Percentiles rank a stretch among this genome's conserved stretches.
Evolutionary conservation across 129 eudicot species (phyloP).

Genomic region (Artemisia tridentata): DNA sequence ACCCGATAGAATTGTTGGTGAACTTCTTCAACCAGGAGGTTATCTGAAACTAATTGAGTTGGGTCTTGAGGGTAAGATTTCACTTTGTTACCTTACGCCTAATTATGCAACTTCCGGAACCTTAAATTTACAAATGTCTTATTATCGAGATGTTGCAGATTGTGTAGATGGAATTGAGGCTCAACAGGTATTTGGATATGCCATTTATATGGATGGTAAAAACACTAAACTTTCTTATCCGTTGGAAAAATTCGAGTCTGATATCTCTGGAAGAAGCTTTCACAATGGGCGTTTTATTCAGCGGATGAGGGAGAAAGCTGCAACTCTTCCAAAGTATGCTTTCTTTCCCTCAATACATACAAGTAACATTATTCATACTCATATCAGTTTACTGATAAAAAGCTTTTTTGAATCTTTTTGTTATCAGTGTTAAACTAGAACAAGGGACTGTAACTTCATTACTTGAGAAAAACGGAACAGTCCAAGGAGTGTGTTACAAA

Average conservation of each 20-base stretch:
- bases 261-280: conserved; percentile 61
- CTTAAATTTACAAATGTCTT: neutral
- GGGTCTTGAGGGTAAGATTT: conserved; percentile 65
- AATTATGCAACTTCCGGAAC: conserved; percentile 2
- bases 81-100: neutral
- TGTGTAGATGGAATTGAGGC: conserved; percentile 59
- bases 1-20: conserved; percentile 79
- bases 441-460: conserved; percentile 59
- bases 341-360: conserved; percentile 2
- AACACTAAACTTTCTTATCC: conserved; percentile 50
- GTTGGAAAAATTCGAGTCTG: conserved; percentile 41
- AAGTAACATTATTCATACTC: neutral
- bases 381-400: conserved; percentile 2
- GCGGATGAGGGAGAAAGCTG: conserved; percentile 62
- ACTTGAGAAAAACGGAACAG: conserved; percentile 39
- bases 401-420: neutral
- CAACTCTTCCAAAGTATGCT: conserved; percentile 48
- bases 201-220: conserved; percentile 55
- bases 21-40: conserved; percentile 86
- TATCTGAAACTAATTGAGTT: conserved; percentile 68
- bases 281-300: conserved; percentile 60
- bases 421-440: conserved; percentile 40
- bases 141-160: conserved; percentile 34
- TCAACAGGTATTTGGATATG: conserved; percentile 53
- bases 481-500: conserved; percentile 47